phyloP scores from a whole-genome alignment of 1,284 basidiomycete species.

The Cryptococcus sp. region DNA sequence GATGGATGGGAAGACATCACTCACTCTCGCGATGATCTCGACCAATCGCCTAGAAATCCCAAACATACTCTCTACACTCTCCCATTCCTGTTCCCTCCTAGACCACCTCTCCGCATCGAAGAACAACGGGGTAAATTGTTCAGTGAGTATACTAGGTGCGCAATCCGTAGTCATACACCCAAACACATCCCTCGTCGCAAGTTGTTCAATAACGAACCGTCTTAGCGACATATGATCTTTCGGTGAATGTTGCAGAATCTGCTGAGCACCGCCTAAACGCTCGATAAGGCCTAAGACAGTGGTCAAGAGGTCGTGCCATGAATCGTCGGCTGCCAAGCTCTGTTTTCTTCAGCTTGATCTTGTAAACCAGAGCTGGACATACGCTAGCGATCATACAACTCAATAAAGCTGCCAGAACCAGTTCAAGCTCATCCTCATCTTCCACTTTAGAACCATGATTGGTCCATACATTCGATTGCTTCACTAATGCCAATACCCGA shows the following conservation, averaged over 20 bases:
- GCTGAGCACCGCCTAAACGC: slow-evolving; percentile 37
- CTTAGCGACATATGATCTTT: slow-evolving; percentile 32
- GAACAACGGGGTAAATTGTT: slow-evolving; percentile 44
- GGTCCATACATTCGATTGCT: slow-evolving; percentile 17
- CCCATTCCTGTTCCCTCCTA: slow-evolving; percentile 37
- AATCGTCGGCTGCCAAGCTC: slow-evolving; percentile 42
- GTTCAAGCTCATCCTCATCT: slow-evolving; percentile 31
- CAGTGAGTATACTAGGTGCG: slow-evolving; percentile 35
- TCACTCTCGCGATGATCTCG: slow-evolving; percentile 39
- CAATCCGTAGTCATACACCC: slow-evolving; percentile 44
- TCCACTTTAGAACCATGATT: neutral
- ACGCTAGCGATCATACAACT: slow-evolving; percentile 43
- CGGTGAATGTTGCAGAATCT: slow-evolving; percentile 33
- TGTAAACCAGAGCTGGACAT: slow-evolving; percentile 10
- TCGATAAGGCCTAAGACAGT: slow-evolving; percentile 36
- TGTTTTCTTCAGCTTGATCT: slow-evolving; percentile 6
- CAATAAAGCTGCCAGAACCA: slow-evolving; percentile 38
- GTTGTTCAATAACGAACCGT: slow-evolving; percentile 44
- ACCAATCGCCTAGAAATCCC: slow-evolving; percentile 42
- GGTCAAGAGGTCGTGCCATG: slow-evolving; percentile 43
- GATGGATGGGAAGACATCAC: slow-evolving; percentile 6
- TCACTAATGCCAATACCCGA: slow-evolving; percentile 28
- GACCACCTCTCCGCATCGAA: slow-evolving; percentile 42
- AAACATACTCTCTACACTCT: slow-evolving; percentile 43
- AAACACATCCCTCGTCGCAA: slow-evolving; percentile 44